These are phyloP conservation scores for Scedosporium minutisporum DNA, from an alignment of 2,329 filamentous ascomycete genomes.

Conservation along the genomic window DNA sequence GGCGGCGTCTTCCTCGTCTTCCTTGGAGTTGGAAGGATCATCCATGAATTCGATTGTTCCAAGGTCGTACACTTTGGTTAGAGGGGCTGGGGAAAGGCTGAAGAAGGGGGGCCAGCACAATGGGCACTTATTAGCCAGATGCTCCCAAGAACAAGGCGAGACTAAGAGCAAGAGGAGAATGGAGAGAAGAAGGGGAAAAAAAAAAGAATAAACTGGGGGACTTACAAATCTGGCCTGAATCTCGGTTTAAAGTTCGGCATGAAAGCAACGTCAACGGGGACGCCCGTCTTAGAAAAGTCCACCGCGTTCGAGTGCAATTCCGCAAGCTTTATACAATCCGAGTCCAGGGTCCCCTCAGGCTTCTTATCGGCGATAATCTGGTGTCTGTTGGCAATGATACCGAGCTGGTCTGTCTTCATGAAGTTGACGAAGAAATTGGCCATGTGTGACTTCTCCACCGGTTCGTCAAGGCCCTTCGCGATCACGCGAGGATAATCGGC, in stretches of 20 bases:
- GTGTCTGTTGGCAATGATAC: slow-evolving; percentile 55
- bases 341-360: slow-evolving; percentile 37
- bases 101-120: not conserved
- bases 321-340: slow-evolving; percentile 45
- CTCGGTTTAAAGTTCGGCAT: slow-evolving; percentile 27
- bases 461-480: slow-evolving; percentile 49
- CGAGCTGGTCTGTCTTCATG: slow-evolving; percentile 58
- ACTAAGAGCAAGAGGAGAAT: not conserved
- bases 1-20: slow-evolving; percentile 29
- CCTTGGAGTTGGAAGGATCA: slow-evolving; percentile 20
- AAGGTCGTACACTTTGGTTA: slow-evolving; percentile 33
- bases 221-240: slow-evolving; percentile 47
- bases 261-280: slow-evolving; percentile 37
- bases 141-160: not conserved
- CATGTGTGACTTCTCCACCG: slow-evolving; percentile 57
- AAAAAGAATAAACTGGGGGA: slow-evolving; percentile 7
- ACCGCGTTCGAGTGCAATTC: slow-evolving; percentile 61
- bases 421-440: slow-evolving; percentile 73
- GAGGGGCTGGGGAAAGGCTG: slow-evolving; percentile 37
- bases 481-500: slow-evolving; percentile 59
- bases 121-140: slow-evolving; percentile 5
- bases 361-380: slow-evolving; percentile 53
- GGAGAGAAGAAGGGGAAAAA: not conserved
- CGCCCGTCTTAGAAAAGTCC: slow-evolving; percentile 68
- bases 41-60: slow-evolving; percentile 27